Percentiles rank a stretch among this genome's conserved stretches.
phyloP scores from a whole-genome alignment of 2,329 filamentous ascomycete genomes.

The Ceratocystiopsis sp. region DNA sequence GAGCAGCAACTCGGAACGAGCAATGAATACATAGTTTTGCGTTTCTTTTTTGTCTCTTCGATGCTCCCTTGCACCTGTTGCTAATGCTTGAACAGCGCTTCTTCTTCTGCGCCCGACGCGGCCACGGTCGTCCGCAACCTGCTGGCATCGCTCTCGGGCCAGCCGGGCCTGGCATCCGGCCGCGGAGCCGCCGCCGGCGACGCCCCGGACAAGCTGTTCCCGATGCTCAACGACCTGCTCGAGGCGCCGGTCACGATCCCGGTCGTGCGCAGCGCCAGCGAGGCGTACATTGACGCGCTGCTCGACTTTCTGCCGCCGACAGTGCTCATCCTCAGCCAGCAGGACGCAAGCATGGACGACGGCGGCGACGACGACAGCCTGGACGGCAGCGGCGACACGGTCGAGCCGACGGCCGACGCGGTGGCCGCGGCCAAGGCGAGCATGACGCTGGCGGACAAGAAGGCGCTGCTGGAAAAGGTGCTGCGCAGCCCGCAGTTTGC shows the following conservation, averaged over 20 bases:
- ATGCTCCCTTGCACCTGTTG: not conserved
- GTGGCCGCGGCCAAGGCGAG: constrained; percentile 58
- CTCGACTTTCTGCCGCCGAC: constrained; percentile 64
- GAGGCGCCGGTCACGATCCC: constrained; percentile 62
- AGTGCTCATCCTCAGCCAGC: constrained; percentile 60
- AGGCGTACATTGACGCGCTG: constrained; percentile 54
- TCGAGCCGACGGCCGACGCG: constrained; percentile 49
- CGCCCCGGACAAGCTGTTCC: constrained; percentile 50
- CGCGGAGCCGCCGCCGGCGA: constrained; percentile 4
- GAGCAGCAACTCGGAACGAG: not conserved
- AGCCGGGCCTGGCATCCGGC: constrained; percentile 20
- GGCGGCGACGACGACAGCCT: constrained; percentile 42
- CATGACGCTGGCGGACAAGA: constrained; percentile 61
- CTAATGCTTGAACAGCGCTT: constrained; percentile 39
- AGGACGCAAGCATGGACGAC: constrained; percentile 36
- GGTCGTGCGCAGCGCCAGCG: constrained; percentile 48
- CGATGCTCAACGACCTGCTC: constrained; percentile 73
- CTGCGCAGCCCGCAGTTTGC: constrained; percentile 79
- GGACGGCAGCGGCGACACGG: constrained; percentile 25
- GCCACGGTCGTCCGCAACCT: constrained; percentile 74
- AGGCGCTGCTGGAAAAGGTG: constrained; percentile 61
- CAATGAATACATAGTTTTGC: constrained; percentile 1
- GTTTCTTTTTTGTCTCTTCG: not conserved
- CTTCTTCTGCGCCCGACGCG: constrained; percentile 39
- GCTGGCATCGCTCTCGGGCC: constrained; percentile 59